Conservation (phyloP, 2,329 filamentous ascomycete genomes). For the Exophiala calicioides region DNA sequence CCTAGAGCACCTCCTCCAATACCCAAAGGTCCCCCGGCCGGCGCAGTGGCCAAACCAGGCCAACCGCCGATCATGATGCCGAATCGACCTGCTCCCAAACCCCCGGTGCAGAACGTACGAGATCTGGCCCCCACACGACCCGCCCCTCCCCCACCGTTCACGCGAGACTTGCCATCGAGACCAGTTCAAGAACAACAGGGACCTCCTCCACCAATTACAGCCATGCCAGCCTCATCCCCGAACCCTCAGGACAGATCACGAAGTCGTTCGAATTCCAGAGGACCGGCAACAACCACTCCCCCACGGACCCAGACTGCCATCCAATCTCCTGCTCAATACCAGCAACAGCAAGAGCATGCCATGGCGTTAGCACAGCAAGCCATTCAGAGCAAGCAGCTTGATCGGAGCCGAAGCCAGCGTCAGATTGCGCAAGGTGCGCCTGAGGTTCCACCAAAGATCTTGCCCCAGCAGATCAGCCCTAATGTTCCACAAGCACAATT, state of each 20-base stretch:
- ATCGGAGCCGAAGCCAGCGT: slow-evolving; percentile 73
- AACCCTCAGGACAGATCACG: slow-evolving; percentile 68
- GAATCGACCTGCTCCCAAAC: slow-evolving; percentile 80
- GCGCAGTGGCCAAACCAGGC: slow-evolving; percentile 49
- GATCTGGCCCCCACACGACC: slow-evolving; percentile 44
- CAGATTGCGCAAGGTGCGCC: slow-evolving; percentile 56
- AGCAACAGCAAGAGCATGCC: slow-evolving; percentile 80
- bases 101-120: slow-evolving; percentile 57
- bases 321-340: slow-evolving; percentile 47
- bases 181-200: slow-evolving; percentile 11
- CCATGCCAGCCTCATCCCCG: slow-evolving; percentile 57
- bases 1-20: slow-evolving; percentile 90
- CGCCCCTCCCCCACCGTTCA: slow-evolving; percentile 37
- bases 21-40: slow-evolving; percentile 55
- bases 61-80: slow-evolving; percentile 64
- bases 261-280: slow-evolving; percentile 66
- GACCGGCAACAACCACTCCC: slow-evolving; percentile 12
- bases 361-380: slow-evolving; percentile 77
- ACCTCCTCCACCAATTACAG: slow-evolving; percentile 20
- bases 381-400: slow-evolving; percentile 67
- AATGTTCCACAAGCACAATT: slow-evolving; percentile 42
- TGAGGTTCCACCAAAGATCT: slow-evolving; percentile 42
- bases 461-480: slow-evolving; percentile 30
- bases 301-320: slow-evolving; percentile 29
- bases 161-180: slow-evolving; percentile 19